Evolutionary conservation across 2,329 filamentous ascomycete genomes (phyloP), one percentile per base, ranked within the genome.

Genomic region (Aspergillus sp.): DNA sequence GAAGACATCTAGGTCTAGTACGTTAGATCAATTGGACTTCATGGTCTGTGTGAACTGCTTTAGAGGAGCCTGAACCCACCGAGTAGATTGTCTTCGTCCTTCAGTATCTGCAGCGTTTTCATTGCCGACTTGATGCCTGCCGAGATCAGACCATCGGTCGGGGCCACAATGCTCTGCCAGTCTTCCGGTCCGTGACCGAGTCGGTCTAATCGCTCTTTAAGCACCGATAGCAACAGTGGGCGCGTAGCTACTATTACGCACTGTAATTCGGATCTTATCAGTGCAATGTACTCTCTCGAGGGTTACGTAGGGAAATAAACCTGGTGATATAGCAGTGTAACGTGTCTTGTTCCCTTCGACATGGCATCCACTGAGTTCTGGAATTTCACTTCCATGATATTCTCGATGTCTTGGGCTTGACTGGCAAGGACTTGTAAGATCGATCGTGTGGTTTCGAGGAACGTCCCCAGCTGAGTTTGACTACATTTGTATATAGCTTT

Each of bases 41-140:
- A 32, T 32, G 9, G 2, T 12, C 30, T 32, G 9, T 10, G 7
- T 39, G 9, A 4, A 23, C 28, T 4, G 45, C 8, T 28, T 8
- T 28, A 28, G n/a, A 4, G 2, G 39, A 13, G 10, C 6, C 39
- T 9, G 8, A 28, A 47, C 70, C 19, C 65, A 79, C 77, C 77
- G 0, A 79, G 68, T 0, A 77, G 64, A 13, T 73, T 70, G 5
- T 77, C 70, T 21, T 78, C 76, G 15, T 70, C 70, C 0, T 70
- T 70, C 0, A 80, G 57, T 0, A 80, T 78, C 43, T 78, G 74
- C 0, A 80, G 64, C 0, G 74, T 76, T 51, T 79, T 80, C 3
- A 69, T 65, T 0, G 78, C 78, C 0, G 78, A 80, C 36, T 79
- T 79, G 19, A 79, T 79, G 4, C 78, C 76, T 0, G 74, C 77